These are phyloP conservation scores for Pezicula carpinea DNA, from an alignment of 2,329 filamentous ascomycete species.

Conservation along the genomic window DNA sequence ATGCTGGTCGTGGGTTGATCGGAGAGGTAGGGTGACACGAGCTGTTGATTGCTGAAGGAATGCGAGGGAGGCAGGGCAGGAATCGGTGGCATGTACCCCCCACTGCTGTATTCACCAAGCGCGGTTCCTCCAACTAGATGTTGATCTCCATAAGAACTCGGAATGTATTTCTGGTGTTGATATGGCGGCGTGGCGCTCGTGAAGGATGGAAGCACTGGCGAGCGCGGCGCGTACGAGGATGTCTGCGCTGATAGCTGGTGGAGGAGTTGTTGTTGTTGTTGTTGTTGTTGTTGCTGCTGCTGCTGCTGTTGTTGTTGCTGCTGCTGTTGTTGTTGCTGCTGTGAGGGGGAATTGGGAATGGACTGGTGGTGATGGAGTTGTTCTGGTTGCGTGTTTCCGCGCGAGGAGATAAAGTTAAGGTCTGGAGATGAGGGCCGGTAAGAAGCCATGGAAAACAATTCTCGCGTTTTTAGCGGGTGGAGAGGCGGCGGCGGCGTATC, in stretches of 20 bases:
- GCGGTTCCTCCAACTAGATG: conserved; percentile 5
- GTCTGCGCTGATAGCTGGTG: conserved; percentile 8
- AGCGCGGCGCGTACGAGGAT: conserved; percentile 21
- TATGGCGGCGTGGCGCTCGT: conserved; percentile 4
- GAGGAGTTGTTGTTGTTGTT: conserved; percentile 5
- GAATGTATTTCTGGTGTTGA: conserved; percentile 4
- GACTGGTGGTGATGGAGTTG: conserved; percentile 18
- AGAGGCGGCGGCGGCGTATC: conserved; percentile 10
- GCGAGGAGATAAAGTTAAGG: conserved; percentile 24
- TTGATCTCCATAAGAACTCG: conserved; percentile 8
- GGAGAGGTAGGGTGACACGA: conserved; percentile 1
- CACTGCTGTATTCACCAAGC: conserved; percentile 11
- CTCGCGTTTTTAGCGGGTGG: conserved; percentile 6
- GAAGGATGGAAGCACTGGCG: conserved; percentile 21
- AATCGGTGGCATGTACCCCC: conserved; percentile 25
- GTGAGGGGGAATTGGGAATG: conserved; percentile 3
- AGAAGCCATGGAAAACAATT: conserved; percentile 18
- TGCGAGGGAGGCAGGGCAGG: conserved; percentile 21
- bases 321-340: conserved; percentile 4
- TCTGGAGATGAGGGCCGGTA: conserved; percentile 31
- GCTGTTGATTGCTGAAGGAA: conserved; percentile 10
- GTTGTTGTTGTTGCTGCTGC: conserved; percentile 3
- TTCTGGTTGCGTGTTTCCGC: conserved; percentile 16
- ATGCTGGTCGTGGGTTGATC: conserved; percentile 9
- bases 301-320: conserved; percentile 7